These are phyloP conservation scores for Aspergillus pseudoterreus DNA, from an alignment of 2,329 filamentous ascomycete species.

Conservation along the genomic window DNA sequence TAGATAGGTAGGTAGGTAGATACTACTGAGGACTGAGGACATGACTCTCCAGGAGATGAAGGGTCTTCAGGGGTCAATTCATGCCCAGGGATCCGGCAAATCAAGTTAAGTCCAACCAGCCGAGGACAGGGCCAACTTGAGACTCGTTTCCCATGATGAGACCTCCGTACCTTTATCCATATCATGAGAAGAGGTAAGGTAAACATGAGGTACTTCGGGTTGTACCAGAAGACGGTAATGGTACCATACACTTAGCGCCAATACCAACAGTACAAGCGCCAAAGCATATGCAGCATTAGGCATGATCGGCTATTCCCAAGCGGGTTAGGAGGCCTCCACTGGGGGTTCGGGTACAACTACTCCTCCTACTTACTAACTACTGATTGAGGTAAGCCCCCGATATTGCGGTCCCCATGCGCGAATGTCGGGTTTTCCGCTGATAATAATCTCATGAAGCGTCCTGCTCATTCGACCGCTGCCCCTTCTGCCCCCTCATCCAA, in stretches of 20 bases:
- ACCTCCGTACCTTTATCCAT: neutral
- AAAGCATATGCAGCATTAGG: conserved; percentile 17
- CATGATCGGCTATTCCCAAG: conserved; percentile 10
- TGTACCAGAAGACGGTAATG: neutral
- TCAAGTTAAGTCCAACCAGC: neutral
- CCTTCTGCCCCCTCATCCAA: neutral
- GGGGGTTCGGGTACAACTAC: conserved; percentile 12
- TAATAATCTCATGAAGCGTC: conserved; percentile 10
- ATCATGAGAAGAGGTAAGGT: neutral
- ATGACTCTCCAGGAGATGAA: too few relatives aligned
- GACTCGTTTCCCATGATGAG: neutral
- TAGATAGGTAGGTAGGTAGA: too few relatives aligned
- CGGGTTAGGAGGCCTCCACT: conserved; percentile 11
- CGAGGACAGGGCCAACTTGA: neutral
- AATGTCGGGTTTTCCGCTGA: conserved; percentile 17
- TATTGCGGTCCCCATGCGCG: conserved; percentile 10
- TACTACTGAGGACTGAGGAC: too few relatives aligned
- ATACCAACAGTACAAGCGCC: conserved; percentile 5
- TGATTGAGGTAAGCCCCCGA: neutral
- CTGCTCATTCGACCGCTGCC: conserved; percentile 7
- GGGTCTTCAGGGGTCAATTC: too few relatives aligned
- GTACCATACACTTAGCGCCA: conserved; percentile 4
- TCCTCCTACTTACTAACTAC: neutral
- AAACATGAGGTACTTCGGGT: neutral
- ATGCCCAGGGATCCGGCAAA: neutral